Evolutionary conservation across 2,329 filamentous ascomycete species (phyloP), one percentile per base, ranked within the genome.

Genomic region (Didymella exigua): DNA sequence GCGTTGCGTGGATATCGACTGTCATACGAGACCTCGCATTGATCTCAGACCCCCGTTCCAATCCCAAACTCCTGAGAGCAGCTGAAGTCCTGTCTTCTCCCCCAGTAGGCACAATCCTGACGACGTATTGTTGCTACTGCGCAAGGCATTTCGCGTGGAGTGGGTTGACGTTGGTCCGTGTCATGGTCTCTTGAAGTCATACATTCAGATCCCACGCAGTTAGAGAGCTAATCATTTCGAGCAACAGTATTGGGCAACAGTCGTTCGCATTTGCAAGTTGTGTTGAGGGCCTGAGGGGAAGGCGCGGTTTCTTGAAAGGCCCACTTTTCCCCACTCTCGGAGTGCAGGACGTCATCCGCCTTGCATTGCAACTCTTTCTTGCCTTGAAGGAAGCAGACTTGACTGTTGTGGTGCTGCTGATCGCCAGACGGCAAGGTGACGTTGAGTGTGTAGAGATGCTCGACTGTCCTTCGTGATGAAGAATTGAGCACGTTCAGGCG

Each of bases 21-120:
- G 24, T 37, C 19, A 44, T 49, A 42, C 33, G 21, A 40, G 38
- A 38, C 51, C 40, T 54, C 51, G 33, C 51, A 44, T 48, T 23
- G 24, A 49, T 31, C 33, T 40, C 26, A 49, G 5, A 44, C 44
- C 8, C 26, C 34, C 19, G 40, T 40, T 34, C 40, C 13, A 13
- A 14, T 11, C 13, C 23, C 5, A 40, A n/a, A 18, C 26, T 29
- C 23, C 16, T 54, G 0, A 6, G 36, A 48, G 18, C 10, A 26
- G 26, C 38, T 43, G 37, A 30, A 8, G 8, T 23, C n/a, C 18
- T 7, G 7, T 19, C 26, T 13, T 21, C 14, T 18, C 31, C 14
- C 29, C 38, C 16, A 24, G 41, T 27, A 34, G 4, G 41, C 8
- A 24, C 27, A 24, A 18, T 19, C 42, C 27, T 11, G 11, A 11